These are phyloP conservation scores for Bremia lactucae DNA, from an alignment of 352 stramenopile species.

Conservation along the genomic window DNA sequence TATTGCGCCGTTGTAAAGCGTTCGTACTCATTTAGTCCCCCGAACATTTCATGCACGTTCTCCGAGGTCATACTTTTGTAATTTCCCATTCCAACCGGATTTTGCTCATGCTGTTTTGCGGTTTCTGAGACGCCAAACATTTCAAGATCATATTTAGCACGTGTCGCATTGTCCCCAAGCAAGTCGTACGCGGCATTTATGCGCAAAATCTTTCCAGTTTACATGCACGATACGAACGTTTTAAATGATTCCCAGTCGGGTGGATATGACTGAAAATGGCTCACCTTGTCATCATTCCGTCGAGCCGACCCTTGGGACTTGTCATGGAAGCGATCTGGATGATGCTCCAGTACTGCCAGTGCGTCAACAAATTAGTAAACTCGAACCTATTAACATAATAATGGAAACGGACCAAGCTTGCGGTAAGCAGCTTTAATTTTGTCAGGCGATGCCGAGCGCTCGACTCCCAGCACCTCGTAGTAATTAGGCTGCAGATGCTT, in stretches of 20 bases:
- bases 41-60: slow-evolving; percentile 70
- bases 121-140: slow-evolving; percentile 48
- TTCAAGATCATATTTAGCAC: slow-evolving; percentile 62
- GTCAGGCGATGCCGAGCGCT: slow-evolving; percentile 45
- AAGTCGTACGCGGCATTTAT: slow-evolving; percentile 72
- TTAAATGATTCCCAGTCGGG: too few relatives aligned
- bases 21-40: slow-evolving; percentile 55
- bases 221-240: not conserved
- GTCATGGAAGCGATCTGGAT: slow-evolving; percentile 49
- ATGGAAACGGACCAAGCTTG: slow-evolving; percentile 50
- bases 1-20: slow-evolving; percentile 74
- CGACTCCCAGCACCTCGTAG: slow-evolving; percentile 54
- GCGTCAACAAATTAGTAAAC: slow-evolving; percentile 1
- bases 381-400: too few relatives aligned
- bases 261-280: too few relatives aligned
- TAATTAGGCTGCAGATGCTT: slow-evolving; percentile 31
- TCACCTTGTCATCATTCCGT: slow-evolving; percentile 28
- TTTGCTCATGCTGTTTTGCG: slow-evolving; percentile 24
- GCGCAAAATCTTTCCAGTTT: slow-evolving; percentile 43
- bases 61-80: slow-evolving; percentile 64
- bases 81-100: slow-evolving; percentile 10
- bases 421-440: slow-evolving; percentile 73
- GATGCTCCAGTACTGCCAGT: slow-evolving; percentile 47
- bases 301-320: slow-evolving; percentile 15
- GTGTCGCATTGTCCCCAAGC: slow-evolving; percentile 33